Percentiles rank a stretch among this genome's conserved stretches.
Evolutionary conservation across 192 early-diverging fungal species (phyloP).

Genomic region (Umbelopsis vinacea): DNA sequence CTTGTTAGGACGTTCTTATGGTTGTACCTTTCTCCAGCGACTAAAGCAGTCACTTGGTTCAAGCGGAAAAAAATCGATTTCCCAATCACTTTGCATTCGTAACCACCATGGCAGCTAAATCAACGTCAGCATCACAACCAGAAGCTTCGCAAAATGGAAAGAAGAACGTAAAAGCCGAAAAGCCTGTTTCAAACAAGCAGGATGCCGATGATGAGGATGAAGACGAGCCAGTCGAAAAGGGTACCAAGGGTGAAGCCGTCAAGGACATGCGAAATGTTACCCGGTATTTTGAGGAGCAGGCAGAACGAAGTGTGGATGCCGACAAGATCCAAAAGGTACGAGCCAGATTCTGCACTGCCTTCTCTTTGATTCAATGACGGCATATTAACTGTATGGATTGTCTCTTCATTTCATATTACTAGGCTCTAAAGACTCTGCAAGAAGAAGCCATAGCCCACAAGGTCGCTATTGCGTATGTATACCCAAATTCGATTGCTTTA

Average conservation of each 20-base stretch:
- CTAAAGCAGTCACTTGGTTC: slow-evolving; percentile 1
- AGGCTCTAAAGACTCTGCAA: slow-evolving; percentile 10
- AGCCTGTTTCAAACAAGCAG: not conserved
- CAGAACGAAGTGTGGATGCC: slow-evolving; percentile 10
- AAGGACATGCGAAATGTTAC: slow-evolving; percentile 32
- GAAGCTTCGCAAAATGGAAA: slow-evolving; percentile 15
- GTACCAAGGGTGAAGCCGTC: slow-evolving; percentile 27
- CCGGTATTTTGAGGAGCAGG: slow-evolving; percentile 20
- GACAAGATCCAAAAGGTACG: slow-evolving; percentile 11
- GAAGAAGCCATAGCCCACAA: slow-evolving; percentile 11
- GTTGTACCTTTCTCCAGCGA: too few species aligned
- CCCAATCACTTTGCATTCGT: not conserved
- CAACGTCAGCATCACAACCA: slow-evolving; percentile 13
- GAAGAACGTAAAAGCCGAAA: not conserved
- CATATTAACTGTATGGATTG: not conserved
- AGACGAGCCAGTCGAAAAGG: slow-evolving; percentile 29
- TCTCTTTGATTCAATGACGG: too few species aligned
- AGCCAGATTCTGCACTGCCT: not conserved
- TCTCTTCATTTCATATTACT: not conserved
- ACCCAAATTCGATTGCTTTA: not conserved
- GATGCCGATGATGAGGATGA: slow-evolving; percentile 22
- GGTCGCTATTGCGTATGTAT: slow-evolving; percentile 12
- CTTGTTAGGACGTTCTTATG: too few species aligned
- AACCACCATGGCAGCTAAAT: slow-evolving; percentile 18
- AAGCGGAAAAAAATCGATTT: not conserved